A percentile compares a stretch with the other conserved stretches of the same genome.
Conservation (phyloP, 2,329 filamentous ascomycete genomes). For the Thelonectria olida region DNA sequence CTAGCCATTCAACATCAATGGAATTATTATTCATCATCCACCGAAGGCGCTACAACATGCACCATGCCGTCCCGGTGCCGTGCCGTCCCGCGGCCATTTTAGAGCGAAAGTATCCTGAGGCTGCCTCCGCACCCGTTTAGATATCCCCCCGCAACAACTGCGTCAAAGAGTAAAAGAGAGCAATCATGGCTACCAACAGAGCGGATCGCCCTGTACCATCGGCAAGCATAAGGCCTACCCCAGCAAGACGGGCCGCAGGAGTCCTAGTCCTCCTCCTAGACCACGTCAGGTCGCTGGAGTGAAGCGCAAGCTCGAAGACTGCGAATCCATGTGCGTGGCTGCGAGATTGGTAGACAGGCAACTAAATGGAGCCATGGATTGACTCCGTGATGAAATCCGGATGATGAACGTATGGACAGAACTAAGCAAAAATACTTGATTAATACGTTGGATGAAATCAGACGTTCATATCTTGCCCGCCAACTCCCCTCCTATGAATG, state of each 20-base stretch:
- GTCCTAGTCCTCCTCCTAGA: too few relatives aligned
- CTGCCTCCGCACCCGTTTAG: too few relatives aligned
- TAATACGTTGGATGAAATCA: constrained; percentile 19
- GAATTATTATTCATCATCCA: too few relatives aligned
- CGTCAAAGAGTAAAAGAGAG: too few relatives aligned
- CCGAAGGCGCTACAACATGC: background rate
- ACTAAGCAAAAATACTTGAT: background rate
- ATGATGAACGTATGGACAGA: background rate
- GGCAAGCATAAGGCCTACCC: constrained; percentile 29
- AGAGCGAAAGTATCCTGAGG: constrained; percentile 23
- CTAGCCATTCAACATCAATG: too few relatives aligned
- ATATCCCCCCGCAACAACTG: too few relatives aligned
- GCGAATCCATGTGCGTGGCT: background rate
- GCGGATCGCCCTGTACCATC: too few relatives aligned
- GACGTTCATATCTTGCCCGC: constrained; percentile 25
- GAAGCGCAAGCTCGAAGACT: background rate
- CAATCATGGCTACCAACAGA: too few relatives aligned
- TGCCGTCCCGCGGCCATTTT: background rate
- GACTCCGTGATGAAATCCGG: background rate
- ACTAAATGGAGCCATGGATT: background rate
- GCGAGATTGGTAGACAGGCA: background rate
- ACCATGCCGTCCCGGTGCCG: background rate
- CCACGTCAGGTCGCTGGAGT: background rate
- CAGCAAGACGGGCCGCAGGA: too few relatives aligned
- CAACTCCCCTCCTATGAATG: constrained; percentile 39